Evolutionary conservation across 345 rosid species (phyloP), one percentile per base, ranked within the genome.

Genomic region (Firmiana major): DNA sequence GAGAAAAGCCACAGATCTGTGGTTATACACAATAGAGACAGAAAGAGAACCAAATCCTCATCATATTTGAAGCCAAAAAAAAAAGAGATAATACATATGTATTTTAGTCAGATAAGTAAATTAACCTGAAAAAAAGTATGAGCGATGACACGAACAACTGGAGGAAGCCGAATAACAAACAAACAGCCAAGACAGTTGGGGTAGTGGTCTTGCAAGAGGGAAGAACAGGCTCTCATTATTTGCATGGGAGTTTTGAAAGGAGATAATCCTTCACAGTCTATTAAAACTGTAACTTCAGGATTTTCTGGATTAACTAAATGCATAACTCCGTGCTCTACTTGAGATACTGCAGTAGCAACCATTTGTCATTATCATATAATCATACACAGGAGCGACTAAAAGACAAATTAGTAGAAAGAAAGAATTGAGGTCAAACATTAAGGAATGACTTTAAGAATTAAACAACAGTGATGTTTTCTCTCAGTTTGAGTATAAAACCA

Each of bases 241-340:
- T 96, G 99, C 97, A 96, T 90, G 24, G 99, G 99, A 77, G 93
- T 87, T 84, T 87, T 86, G 73, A 90, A 75, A 60, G 99, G 97
- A 67, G 98, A 81, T 78, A 96, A 78, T 74, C 97, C 97, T 79
- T 87, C 92, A 87, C 99, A 96, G 80, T 96, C 99, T 57, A 96
- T 89, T 43, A 96, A 77, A 71, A 96, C 99, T 2, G 92, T 86
- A 74, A 96, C 89, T 76, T 90, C 92, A 13, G 91, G 85, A 77
- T 84, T 91, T 71, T 87, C 90, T 2, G 86, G 84, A 73, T 69
- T 83, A 62, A 89, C 79, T 59, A 91, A 89, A 87, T 85, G 86
- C 80, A 90, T 80, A 73, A 91, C 84, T 24, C 97, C 99, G 17
- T 87, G 84, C 80, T 96, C 98, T 36, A 96, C 97, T 88, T 96